Evolutionary conservation across 345 rosid genomes (phyloP), one percentile per base, ranked within the genome.

Genomic region (Melaleuca quinquenervia): DNA sequence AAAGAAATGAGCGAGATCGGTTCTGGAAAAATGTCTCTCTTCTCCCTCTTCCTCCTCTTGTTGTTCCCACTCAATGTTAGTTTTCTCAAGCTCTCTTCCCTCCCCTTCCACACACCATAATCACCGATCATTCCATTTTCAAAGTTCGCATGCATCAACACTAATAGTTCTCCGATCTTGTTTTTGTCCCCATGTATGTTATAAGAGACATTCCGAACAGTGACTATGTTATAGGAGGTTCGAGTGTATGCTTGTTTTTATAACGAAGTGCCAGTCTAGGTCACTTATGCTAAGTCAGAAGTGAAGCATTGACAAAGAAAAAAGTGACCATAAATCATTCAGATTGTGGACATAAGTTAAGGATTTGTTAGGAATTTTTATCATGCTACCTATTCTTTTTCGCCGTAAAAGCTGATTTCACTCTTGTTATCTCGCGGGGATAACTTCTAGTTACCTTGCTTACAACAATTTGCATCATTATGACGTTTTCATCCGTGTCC

Each of bases 41-140:
- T 7, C 21, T 8, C 41, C 21, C 41, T 62, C 21, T 14, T 29
- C 75, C 75, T 29, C 64, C 16, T 58, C 32, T 41, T 29, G 75
- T 11, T 62, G 41, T 62, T 52, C 7, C 27, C 88, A 84, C 82
- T 91, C 90, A 85, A 75, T 86, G 95, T 93, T 90, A 91, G 89
- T 62, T 62, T 62, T 62, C 75, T 62, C 75, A 0, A 62, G 41
- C 41, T 62, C 75, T 29, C 41, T 62, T 8, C 10, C 41, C 75
- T 62, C 75, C 75, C 75, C 75, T 62, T 62, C 10, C 18, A 29
- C 11, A 7, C 75, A 27, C 75, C 75, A 62, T 27, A 27, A 13
- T 62, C 75, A 27, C 41, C 16, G 75, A 20, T 62, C 21, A 62
- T 62, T 10, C 75, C 29, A 27, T 14, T 10, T 27, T 29, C 1